These are phyloP conservation scores for Omphalotus olearius DNA, from an alignment of 1,284 basidiomycete genomes.

Conservation along the genomic window DNA sequence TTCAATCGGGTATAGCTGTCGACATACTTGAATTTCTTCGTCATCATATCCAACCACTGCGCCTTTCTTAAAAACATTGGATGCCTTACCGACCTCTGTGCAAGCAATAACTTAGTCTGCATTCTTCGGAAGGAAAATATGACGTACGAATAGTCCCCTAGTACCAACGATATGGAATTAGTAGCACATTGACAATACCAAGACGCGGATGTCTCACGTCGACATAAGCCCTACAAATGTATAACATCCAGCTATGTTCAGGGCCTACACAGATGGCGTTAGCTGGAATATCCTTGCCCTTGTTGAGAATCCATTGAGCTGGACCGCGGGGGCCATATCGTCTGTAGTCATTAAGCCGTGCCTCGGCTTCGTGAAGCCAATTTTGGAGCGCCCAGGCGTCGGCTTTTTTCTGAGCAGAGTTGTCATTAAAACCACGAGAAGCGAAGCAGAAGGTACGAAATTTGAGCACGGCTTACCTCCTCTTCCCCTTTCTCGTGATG, in stretches of 20 bases:
- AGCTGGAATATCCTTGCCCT: constrained; percentile 54
- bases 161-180: constrained; percentile 14
- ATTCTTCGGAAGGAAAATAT: constrained; percentile 3
- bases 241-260: constrained; percentile 49
- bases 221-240: constrained; percentile 54
- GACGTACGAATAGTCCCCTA: constrained; percentile 58
- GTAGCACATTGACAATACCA: not conserved
- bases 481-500: constrained; percentile 54
- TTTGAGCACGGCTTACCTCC: constrained; percentile 35
- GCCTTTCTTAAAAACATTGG: constrained; percentile 50
- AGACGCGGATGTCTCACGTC: constrained; percentile 37
- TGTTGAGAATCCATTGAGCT: constrained; percentile 56
- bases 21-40: constrained; percentile 52
- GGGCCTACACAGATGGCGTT: constrained; percentile 55
- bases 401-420: constrained; percentile 42
- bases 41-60: constrained; percentile 56
- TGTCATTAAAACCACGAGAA: not conserved
- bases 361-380: constrained; percentile 58
- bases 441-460: not conserved
- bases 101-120: not conserved
- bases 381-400: constrained; percentile 44
- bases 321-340: constrained; percentile 43
- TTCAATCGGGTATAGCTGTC: not conserved
- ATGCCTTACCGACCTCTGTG: constrained; percentile 66
- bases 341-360: constrained; percentile 47